Evolutionary conservation across 2,329 filamentous ascomycete species (phyloP), one percentile per base, ranked within the genome.

Genomic region (Botryotinia narcissicola): DNA sequence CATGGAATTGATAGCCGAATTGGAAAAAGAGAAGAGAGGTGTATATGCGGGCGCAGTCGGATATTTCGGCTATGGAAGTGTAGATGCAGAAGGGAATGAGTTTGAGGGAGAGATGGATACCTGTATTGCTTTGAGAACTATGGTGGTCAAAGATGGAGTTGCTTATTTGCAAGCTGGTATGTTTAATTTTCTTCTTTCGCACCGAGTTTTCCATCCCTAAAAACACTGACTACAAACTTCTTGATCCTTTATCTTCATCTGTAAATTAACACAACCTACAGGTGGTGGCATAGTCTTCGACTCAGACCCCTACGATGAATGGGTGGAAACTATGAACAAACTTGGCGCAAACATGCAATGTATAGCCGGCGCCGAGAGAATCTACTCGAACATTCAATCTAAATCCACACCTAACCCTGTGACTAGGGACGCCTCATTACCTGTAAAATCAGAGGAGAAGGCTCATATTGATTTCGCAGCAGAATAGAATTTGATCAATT

Each of bases 301-400:
- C 83, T 97, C 93, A 59, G 95, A 97, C 81, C 92, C 90, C 70
- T 92, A 92, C 79, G 93, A 98, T 76, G 96, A 98, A 83, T 98
- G 95, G 86, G 89, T 95, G 83, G 94, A 98, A 88, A 98, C 97
- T 76, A 93, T 96, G 85, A 98, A 99, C 86, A 99, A 99, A 87
- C 86, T 97, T 66, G 91, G 92, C 40, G 93, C 94, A 62, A 97
- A 97, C 82, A 94, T 97, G 86, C 89, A 92, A 78, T 96, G 93
- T 83, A 95, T 98, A 82, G 91, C 90, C 74, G 89, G 91, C 70
- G 95, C 95, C 2, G 95, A 98, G 84, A 87, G 91, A 81, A 86
- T 76, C 8, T 80, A 80, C 63, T 71, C 75, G 20, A 75, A 75
- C 32, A 71, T 76, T 16, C 73, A 79, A 60, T 70, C 48, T 25